Percentiles rank a stretch among this genome's conserved stretches.
These are phyloP conservation scores for Aspergillus ellipticus DNA, from an alignment of 495 filamentous ascomycete species.

Conservation along the genomic window DNA sequence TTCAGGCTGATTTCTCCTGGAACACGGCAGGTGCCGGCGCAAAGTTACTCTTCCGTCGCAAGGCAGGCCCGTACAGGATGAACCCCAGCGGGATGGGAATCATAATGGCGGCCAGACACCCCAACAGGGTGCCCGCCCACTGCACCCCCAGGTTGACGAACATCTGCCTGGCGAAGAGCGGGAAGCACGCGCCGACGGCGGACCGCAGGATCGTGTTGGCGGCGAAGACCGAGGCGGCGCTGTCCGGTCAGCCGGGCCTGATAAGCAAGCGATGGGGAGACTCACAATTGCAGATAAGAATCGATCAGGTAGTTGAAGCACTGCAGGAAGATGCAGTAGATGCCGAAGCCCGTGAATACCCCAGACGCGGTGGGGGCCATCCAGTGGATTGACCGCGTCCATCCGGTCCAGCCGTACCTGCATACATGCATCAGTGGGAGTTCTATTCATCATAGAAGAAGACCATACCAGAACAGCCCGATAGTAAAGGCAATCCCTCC, in stretches of 20 bases:
- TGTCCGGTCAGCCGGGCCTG: constrained; percentile 13
- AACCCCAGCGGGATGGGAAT: constrained; percentile 65
- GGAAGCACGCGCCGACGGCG: constrained; percentile 72
- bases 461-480: constrained; percentile 49
- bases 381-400: constrained; percentile 33
- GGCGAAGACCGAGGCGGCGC: constrained; percentile 87
- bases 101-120: constrained; percentile 64
- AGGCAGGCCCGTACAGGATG: constrained; percentile 28
- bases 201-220: constrained; percentile 85
- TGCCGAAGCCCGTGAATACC: constrained; percentile 29
- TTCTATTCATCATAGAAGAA: neutral
- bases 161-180: constrained; percentile 78
- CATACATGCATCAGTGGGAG: neutral
- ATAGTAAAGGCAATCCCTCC: constrained; percentile 48
- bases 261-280: constrained; percentile 22
- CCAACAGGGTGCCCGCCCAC: constrained; percentile 74
- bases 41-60: constrained; percentile 37
- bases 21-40: constrained; percentile 22
- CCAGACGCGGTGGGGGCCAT: constrained; percentile 38
- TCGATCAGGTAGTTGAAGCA: constrained; percentile 42
- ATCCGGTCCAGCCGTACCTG: constrained; percentile 42
- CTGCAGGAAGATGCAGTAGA: constrained; percentile 37
- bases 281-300: constrained; percentile 63
- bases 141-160: constrained; percentile 72
- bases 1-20: constrained; percentile 11